These are phyloP conservation scores for Yarrowia sp. DNA, from an alignment of 805 yeast genomes.

Conservation along the genomic window DNA sequence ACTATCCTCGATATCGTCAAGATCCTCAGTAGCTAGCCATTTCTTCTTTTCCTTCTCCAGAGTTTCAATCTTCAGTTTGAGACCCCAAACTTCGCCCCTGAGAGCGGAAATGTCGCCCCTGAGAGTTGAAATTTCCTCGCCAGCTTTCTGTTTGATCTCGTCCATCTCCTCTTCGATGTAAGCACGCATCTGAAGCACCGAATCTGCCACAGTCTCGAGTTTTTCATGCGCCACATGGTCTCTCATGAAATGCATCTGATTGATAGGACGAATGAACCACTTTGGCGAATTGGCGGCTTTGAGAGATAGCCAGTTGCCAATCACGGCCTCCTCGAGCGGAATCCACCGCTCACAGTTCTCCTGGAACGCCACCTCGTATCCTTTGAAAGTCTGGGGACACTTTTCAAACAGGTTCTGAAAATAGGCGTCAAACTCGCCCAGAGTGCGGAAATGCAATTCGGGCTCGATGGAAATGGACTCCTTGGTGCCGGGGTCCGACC, in stretches of 20 bases:
- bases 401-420: neutral
- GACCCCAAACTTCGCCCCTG: neutral
- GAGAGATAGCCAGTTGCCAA: constrained; percentile 16
- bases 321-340: constrained; percentile 4
- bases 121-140: neutral
- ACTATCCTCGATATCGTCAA: neutral
- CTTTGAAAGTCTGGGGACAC: neutral
- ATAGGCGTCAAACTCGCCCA: constrained; percentile 2
- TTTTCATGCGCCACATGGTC: constrained; percentile 15
- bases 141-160: constrained; percentile 11
- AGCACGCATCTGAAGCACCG: constrained; percentile 14
- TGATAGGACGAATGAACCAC: constrained; percentile 8
- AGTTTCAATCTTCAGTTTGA: neutral
- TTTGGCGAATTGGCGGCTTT: neutral
- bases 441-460: neutral
- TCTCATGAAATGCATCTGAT: neutral
- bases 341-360: neutral
- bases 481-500: neutral
- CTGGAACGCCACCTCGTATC: constrained; percentile 1
- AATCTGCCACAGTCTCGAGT: constrained; percentile 21
- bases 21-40: neutral
- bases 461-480: neutral
- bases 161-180: constrained; percentile 26
- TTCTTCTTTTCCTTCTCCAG: neutral
- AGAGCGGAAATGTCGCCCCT: constrained; percentile 7